phyloP scores from a whole-genome alignment of 129 eudicot genomes.

The Silybum marianum region DNA sequence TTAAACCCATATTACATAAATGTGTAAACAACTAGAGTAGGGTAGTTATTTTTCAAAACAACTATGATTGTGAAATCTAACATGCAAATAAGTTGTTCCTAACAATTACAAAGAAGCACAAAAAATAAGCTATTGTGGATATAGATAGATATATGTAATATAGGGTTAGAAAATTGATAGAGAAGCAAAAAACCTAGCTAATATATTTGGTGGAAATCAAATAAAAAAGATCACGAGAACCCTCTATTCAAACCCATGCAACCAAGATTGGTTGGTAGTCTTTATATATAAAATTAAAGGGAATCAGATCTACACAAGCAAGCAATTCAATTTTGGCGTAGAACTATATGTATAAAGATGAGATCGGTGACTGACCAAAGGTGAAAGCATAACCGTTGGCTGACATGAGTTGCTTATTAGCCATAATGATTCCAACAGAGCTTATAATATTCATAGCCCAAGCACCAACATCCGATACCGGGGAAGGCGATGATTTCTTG shows the following conservation, averaged over 20 bases:
- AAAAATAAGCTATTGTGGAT: no score
- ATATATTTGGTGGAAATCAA: no score
- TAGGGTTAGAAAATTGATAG: not conserved
- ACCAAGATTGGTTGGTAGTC: not conserved
- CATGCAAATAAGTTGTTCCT: not conserved
- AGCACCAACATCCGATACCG: conserved; percentile 86
- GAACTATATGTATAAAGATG: not conserved
- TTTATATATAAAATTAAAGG: not conserved
- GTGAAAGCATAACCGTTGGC: conserved; percentile 68
- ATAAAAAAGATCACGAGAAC: no score
- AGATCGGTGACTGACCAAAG: conserved; percentile 55
- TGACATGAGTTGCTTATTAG: conserved; percentile 91
- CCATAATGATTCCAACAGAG: conserved; percentile 92
- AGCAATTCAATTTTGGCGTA: not conserved
- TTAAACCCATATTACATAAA: not conserved
- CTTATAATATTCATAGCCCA: conserved; percentile 93
- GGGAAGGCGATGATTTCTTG: conserved; percentile 52
- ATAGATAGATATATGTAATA: not conserved
- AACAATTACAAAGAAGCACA: not conserved
- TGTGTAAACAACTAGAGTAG: not conserved
- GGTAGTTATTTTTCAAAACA: not conserved
- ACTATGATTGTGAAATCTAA: not conserved
- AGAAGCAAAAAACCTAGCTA: not conserved
- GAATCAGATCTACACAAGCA: conserved; percentile 1
- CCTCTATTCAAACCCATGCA: no score